These are phyloP conservation scores for Pseudomicrostroma phylloplanum DNA, from an alignment of 1,284 basidiomycete species.

Conservation along the genomic window DNA sequence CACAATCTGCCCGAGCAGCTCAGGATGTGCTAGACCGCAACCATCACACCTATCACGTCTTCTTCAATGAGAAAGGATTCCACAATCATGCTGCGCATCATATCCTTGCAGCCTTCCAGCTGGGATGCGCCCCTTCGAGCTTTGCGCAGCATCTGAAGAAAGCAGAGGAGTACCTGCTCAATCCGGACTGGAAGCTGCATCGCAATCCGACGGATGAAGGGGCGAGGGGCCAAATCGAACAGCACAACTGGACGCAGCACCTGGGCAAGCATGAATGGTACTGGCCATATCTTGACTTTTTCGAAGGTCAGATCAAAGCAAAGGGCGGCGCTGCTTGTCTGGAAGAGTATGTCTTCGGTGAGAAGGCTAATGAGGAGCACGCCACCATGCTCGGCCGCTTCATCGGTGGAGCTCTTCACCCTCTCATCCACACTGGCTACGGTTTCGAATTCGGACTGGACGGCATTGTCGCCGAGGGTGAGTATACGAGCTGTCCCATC, in stretches of 20 bases:
- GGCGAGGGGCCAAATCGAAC: constrained; percentile 11
- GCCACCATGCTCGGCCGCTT: constrained; percentile 21
- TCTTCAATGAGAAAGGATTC: constrained; percentile 29
- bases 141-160: constrained; percentile 15
- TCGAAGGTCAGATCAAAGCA: constrained; percentile 14
- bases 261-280: constrained; percentile 22
- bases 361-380: constrained; percentile 15
- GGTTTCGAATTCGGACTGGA: constrained; percentile 41
- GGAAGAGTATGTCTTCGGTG: constrained; percentile 22
- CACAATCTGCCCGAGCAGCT: neutral
- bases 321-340: constrained; percentile 11
- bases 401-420: constrained; percentile 48
- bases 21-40: constrained; percentile 14
- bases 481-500: neutral
- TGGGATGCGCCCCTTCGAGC: constrained; percentile 14
- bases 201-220: neutral
- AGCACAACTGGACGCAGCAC: constrained; percentile 22
- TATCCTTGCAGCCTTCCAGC: constrained; percentile 22
- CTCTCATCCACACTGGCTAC: constrained; percentile 48
- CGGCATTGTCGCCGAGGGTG: neutral
- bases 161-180: constrained; percentile 15
- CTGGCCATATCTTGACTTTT: constrained; percentile 32
- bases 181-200: constrained; percentile 14
- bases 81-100: constrained; percentile 33
- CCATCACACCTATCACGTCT: constrained; percentile 24